Evolutionary conservation across 2,329 filamentous ascomycete species (phyloP).

Genomic region (Ploettnerulaceae sp.): DNA sequence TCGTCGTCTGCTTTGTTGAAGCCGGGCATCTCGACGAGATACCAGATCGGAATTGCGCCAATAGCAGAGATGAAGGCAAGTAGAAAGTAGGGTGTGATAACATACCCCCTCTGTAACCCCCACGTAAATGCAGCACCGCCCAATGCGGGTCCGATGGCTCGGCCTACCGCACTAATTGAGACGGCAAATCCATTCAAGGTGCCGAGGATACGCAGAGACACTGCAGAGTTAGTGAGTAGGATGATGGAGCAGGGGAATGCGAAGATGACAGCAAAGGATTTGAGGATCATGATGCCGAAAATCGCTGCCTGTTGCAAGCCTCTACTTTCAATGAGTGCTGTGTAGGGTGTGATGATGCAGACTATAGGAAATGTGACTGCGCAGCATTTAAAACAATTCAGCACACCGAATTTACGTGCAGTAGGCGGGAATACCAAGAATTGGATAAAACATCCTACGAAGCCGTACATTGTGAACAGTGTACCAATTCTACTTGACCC

Average conservation of each 20-base stretch:
- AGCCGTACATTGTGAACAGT: constrained; percentile 78
- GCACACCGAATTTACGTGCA: constrained; percentile 66
- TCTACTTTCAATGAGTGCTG: constrained; percentile 53
- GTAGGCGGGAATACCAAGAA: constrained; percentile 82
- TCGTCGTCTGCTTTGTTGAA: constrained; percentile 42
- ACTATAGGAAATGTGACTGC: constrained; percentile 65
- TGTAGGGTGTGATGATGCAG: constrained; percentile 80
- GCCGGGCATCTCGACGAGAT: constrained; percentile 69
- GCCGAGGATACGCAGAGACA: constrained; percentile 70
- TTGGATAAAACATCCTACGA: constrained; percentile 75
- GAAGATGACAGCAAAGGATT: constrained; percentile 73
- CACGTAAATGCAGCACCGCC: constrained; percentile 69
- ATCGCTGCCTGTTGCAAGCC: constrained; percentile 54
- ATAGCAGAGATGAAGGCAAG: constrained; percentile 59
- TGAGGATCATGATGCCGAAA: constrained; percentile 64
- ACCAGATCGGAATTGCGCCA: constrained; percentile 68
- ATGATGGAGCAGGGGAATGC: constrained; percentile 89
- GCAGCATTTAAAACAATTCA: constrained; percentile 67
- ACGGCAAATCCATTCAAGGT: constrained; percentile 91
- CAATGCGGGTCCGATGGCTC: constrained; percentile 72
- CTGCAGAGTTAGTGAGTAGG: constrained; percentile 80
- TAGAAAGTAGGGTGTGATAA: constrained; percentile 77
- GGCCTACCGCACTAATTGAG: constrained; percentile 71
- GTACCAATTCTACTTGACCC: constrained; percentile 72
- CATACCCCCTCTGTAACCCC: constrained; percentile 70